Base-by-base conservation (phyloP, 139 green algal species). In the Bryopsis sp. region DNA sequence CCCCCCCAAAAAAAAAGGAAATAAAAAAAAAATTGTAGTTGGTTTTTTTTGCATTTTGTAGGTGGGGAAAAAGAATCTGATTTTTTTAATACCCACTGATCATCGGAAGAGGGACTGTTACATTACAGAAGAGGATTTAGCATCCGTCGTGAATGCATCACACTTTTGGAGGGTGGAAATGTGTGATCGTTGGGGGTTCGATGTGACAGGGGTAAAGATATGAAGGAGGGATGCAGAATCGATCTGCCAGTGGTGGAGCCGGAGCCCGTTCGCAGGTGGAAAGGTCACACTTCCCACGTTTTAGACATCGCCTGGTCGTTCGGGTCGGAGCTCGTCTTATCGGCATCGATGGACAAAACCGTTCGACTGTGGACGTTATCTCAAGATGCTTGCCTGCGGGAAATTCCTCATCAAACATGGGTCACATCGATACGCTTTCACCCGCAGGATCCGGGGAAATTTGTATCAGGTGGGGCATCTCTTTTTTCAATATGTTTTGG, bases 381-480 rank as follows among this genome's bases (percentile, higher is more conserved):
- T 28, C 32, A 67, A 6, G 59, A 67, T 11, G n/a, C 38, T 15
- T 67, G 59, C 31, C 59, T 67, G 19, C 7, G 59, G 31, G 59
- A 67, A 67, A 47, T 67, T 29, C 59, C 7, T 15, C 59, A 67
- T 47, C 24, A n/a, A 47, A 67, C 38, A 7, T 67, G 15, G 24
- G 59, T 67, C 7, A 67, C 59, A 6, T 67, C 59, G 7, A 67
- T 67, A 29, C 32, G 34, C 38, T 67, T 67, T 29, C 59, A 67
- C 33, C 59, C 59, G 5, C 7, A 39, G 15, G 59, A 67, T 43
- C n/a, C 59, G 26, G 34, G 34, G 15, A 43, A 43, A 47, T 67
- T 67, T 29, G 39, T 67, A n/a, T 67, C 59, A 47, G 59, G 59
- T 47, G n/a, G n/a, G n/a, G n/a, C n/a, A n/a, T n/a, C n/a, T n/a